These are phyloP conservation scores for Yamadazyma atmosphaerica DNA, from an alignment of 1,139 yeast genomes.

Conservation along the genomic window DNA sequence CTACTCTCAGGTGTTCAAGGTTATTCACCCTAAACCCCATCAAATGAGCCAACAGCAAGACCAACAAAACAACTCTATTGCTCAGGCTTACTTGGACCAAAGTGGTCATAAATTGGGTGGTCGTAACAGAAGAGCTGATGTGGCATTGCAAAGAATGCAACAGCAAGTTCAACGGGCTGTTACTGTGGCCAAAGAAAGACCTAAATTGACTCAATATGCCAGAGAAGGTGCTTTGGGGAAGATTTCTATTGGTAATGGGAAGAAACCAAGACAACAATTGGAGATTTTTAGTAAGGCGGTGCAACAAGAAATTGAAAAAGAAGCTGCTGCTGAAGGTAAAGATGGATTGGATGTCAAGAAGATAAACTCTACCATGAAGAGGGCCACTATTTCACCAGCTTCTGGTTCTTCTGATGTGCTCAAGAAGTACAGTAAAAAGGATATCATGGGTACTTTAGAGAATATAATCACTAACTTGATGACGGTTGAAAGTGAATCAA, in stretches of 20 bases:
- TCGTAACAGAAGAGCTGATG: conserved; percentile 85
- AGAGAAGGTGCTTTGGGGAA: conserved; percentile 93
- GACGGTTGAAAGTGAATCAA: conserved; percentile 79
- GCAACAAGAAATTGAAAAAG: conserved; percentile 46
- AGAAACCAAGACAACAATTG: conserved; percentile 86
- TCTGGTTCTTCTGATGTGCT: conserved; percentile 24
- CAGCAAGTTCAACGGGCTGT: conserved; percentile 98
- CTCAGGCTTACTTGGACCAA: conserved; percentile 92
- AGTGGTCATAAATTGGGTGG: conserved; percentile 92
- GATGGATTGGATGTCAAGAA: conserved; percentile 19
- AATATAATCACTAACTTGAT: conserved; percentile 75
- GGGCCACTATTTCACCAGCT: conserved; percentile 19
- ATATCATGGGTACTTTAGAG: conserved; percentile 63
- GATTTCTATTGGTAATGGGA: conserved; percentile 77
- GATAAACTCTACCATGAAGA: conserved; percentile 19
- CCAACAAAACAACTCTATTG: conserved; percentile 65
- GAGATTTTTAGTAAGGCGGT: conserved; percentile 63
- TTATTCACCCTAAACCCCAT: conserved; percentile 65
- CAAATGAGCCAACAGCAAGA: conserved; percentile 45
- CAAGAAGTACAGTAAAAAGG: conserved; percentile 41
- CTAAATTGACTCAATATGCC: conserved; percentile 68
- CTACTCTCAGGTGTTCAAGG: conserved; percentile 90
- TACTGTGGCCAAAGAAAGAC: conserved; percentile 88
- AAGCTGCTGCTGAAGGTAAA: conserved; percentile 24
- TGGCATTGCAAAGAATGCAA: conserved; percentile 96